A percentile compares a stretch with the other conserved stretches of the same genome.
phyloP scores from a whole-genome alignment of 306 rosid genomes.

The Acacia melanoxylon region DNA sequence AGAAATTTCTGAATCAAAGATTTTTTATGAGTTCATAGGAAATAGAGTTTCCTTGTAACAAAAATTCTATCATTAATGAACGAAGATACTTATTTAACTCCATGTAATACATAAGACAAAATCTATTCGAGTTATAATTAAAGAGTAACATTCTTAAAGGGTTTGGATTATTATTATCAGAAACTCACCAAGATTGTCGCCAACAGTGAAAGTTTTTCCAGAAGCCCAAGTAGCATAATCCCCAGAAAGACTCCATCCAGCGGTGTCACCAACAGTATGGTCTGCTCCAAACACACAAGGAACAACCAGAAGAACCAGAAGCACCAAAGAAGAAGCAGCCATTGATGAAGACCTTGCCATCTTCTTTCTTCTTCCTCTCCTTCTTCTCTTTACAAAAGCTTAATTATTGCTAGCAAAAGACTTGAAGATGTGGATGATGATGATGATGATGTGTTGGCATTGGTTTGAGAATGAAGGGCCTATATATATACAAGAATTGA shows the following conservation, averaged over 20 bases:
- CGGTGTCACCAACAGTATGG: conserved; percentile 45
- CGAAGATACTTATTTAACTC: not conserved
- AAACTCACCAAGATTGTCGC: conserved; percentile 59
- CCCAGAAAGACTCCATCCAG: conserved; percentile 36
- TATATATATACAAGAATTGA: conserved; percentile 31
- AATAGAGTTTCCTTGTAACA: too few species aligned
- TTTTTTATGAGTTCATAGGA: not conserved
- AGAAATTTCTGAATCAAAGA: too few species aligned
- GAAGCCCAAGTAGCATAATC: conserved; percentile 50
- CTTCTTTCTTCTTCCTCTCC: not conserved
- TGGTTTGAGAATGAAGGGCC: not conserved
- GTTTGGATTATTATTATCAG: not conserved
- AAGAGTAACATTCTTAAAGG: not conserved
- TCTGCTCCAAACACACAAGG: conserved; percentile 49
- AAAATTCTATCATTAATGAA: not conserved
- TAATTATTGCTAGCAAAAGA: not conserved
- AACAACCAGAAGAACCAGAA: conserved; percentile 44
- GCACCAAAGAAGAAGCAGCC: conserved; percentile 42
- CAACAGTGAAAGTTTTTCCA: conserved; percentile 51
- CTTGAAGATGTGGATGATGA: not conserved
- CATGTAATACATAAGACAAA: not conserved
- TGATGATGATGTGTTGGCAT: not conserved
- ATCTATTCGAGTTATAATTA: too few species aligned
- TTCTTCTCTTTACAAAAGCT: not conserved
- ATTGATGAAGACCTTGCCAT: conserved; percentile 48